A percentile compares a stretch with the other conserved stretches of the same genome.
Evolutionary conservation across 2,329 filamentous ascomycete species (phyloP).

Genomic region (Colletotrichum noveboracense): DNA sequence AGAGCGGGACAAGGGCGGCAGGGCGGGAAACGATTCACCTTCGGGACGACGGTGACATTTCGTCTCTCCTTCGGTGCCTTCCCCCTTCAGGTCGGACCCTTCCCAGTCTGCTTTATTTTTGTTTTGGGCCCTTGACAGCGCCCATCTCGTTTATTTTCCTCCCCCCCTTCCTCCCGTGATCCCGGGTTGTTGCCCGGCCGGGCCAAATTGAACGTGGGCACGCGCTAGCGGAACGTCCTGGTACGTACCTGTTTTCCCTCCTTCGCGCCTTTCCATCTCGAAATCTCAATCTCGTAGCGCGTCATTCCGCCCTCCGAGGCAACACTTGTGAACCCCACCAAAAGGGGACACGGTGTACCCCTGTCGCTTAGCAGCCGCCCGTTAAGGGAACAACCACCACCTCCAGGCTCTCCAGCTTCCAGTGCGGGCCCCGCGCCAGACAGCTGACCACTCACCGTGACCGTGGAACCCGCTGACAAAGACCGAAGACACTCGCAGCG

Average conservation of each 20-base stretch:
- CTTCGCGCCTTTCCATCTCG: background rate
- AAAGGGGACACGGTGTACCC: background rate
- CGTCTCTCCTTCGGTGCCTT: background rate
- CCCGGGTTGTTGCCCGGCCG: slow-evolving; percentile 9
- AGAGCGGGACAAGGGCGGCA: background rate
- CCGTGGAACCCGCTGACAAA: background rate
- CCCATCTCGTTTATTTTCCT: background rate
- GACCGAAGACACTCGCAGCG: background rate
- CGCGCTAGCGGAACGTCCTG: background rate
- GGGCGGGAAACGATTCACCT: background rate
- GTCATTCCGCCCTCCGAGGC: slow-evolving; percentile 2
- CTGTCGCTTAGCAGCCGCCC: background rate
- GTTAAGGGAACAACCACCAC: background rate
- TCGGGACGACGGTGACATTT: background rate
- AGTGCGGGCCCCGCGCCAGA: background rate
- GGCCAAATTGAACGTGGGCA: background rate
- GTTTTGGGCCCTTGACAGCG: background rate
- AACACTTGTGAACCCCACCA: slow-evolving; percentile 7
- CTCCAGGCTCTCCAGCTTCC: background rate
- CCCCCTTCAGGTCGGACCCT: background rate
- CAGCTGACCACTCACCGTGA: background rate
- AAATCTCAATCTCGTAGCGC: background rate
- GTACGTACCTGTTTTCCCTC: background rate
- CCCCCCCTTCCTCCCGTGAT: background rate
- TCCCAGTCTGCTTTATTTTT: background rate